Evolutionary conservation across 2,329 filamentous ascomycete genomes (phyloP).

Genomic region (Microcyclosporella mali): DNA sequence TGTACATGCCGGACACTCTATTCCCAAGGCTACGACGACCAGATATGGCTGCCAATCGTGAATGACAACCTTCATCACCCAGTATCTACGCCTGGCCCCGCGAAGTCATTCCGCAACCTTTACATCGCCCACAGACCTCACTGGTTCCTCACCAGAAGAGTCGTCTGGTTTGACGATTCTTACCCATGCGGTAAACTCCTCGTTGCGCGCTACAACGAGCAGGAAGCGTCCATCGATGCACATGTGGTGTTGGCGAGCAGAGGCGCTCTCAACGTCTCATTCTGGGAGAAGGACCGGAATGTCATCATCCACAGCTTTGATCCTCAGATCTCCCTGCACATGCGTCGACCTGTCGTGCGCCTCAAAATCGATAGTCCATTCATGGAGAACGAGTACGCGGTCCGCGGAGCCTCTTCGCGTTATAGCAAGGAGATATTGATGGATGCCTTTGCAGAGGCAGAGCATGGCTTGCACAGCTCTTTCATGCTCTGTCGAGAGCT

Average conservation of each 20-base stretch:
- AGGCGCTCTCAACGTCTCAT: conserved; percentile 47
- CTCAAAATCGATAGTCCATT: conserved; percentile 31
- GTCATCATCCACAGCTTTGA: conserved; percentile 68
- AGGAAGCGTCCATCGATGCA: conserved; percentile 69
- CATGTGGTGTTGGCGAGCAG: conserved; percentile 67
- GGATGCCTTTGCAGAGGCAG: conserved; percentile 33
- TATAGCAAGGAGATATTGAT: conserved; percentile 50
- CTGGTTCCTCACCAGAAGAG: conserved; percentile 77
- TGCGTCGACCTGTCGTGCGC: conserved; percentile 61
- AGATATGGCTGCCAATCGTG: conserved; percentile 65
- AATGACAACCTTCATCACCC: conserved; percentile 59
- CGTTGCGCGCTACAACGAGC: conserved; percentile 67
- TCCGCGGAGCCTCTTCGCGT: conserved; percentile 12
- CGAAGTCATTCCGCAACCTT: conserved; percentile 60
- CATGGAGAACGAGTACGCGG: conserved; percentile 15
- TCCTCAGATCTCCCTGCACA: conserved; percentile 63
- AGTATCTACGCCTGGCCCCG: conserved; percentile 52
- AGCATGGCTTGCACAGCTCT: conserved; percentile 53
- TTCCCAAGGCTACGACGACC: conserved; percentile 57
- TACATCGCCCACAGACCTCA: conserved; percentile 69
- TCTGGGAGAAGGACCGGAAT: conserved; percentile 59
- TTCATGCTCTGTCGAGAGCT: conserved; percentile 58
- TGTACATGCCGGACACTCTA: conserved; percentile 57
- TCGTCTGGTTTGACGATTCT: conserved; percentile 79
- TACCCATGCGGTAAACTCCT: conserved; percentile 69